Evolutionary conservation across 306 rosid species (phyloP), one percentile per base, ranked within the genome.

Genomic region (Abrus pulchellus): DNA sequence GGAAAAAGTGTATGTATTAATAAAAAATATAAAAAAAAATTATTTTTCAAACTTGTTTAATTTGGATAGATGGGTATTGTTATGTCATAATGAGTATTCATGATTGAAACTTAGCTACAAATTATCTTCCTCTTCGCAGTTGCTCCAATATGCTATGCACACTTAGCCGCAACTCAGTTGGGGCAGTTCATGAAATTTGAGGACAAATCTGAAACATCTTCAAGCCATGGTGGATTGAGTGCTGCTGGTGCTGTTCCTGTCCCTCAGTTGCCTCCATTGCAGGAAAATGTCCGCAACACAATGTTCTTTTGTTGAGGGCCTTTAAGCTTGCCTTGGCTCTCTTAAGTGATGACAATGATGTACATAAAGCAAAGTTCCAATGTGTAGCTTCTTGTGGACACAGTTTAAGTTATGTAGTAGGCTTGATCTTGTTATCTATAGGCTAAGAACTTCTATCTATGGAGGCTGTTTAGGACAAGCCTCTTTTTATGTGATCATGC

Each of bases 101-200:
- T 54, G 14, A 28, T 77, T 40, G 76, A 41, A 57, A 36, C 76
- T 64, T 65, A 1, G 0, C 8, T 27, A 2, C 41, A 63, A 9
- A 47, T 6, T 63, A 33, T 75, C 12, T 40, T 52, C 10, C 9
- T 43, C 2, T 44, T 1, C 78, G 82, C 89, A 95, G 99, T 95
- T 80, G 96, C 98, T 54, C 99, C 98, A 0, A 80, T 95, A 61
- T 95, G 98, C 86, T 95, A 93, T 59, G 98, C 99, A 1, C 98
- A 95, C 84, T 85, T 95, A 76, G 99, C 99, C 1, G 98, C 99
- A 9, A 75, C 90, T 7, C 99, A 95, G 72, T 10, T 93, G 59
- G 92, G 95, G 0, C 93, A 88, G 79, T 95, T 90, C 74, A 83
- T 95, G 83, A 95, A 95, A 56, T 95, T 90, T 2, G 98, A 95